A percentile compares a stretch with the other conserved stretches of the same genome.
Evolutionary conservation across 2,329 filamentous ascomycete genomes (phyloP).

Genomic region (Mariannaea elegans): DNA sequence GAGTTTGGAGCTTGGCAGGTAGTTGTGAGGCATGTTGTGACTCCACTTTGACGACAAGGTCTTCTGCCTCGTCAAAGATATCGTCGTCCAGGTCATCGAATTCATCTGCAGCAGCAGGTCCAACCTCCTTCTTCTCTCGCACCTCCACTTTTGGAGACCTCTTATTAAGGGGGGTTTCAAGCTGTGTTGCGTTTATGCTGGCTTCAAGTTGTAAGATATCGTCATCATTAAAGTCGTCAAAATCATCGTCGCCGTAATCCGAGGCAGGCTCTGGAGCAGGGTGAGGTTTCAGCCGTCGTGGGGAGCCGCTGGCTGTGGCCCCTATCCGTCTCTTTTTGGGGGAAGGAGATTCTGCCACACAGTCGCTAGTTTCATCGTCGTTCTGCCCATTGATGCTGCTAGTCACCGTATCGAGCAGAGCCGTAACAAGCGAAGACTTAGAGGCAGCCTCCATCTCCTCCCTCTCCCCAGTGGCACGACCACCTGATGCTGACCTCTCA

Average conservation of each 20-base stretch:
- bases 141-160: conserved; percentile 3
- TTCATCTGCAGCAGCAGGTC: conserved; percentile 52
- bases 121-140: background rate
- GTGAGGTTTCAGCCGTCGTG: conserved; percentile 28
- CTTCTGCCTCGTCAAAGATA: conserved; percentile 58
- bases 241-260: conserved; percentile 65
- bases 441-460: conserved; percentile 58
- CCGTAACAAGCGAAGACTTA: conserved; percentile 67
- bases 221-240: conserved; percentile 70
- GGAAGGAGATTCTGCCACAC: conserved; percentile 53
- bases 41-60: conserved; percentile 34
- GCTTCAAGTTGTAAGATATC: conserved; percentile 64
- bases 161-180: conserved; percentile 21
- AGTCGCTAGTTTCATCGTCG: conserved; percentile 42
- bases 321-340: conserved; percentile 49
- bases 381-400: conserved; percentile 59
- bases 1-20: conserved; percentile 10
- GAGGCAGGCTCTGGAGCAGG: conserved; percentile 24
- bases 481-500: conserved; percentile 55
- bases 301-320: conserved; percentile 35
- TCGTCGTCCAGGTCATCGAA: conserved; percentile 75
- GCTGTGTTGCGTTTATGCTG: conserved; percentile 46
- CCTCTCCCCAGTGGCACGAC: conserved; percentile 44
- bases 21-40: conserved; percentile 30
- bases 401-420: conserved; percentile 72